Base-by-base conservation (phyloP, 2,329 filamentous ascomycete genomes). In the Diaporthe caulivora region DNA sequence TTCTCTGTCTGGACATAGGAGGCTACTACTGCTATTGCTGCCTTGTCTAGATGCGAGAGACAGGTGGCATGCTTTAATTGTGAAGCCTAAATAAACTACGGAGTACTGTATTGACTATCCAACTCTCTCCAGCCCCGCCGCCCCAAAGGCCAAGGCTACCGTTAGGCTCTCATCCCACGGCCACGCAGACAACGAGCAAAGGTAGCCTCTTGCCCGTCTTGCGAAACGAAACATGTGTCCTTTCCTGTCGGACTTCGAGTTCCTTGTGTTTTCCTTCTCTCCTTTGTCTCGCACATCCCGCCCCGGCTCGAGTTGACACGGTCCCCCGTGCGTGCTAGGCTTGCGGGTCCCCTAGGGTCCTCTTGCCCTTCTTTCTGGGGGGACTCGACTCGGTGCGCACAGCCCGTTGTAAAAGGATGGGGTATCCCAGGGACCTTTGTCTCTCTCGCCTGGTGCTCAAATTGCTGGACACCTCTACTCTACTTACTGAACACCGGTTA, bases 191-290 rank as follows among this genome's bases (percentile, higher is more conserved):
- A 54, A 11, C 26, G 18, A 54, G 51, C n/a, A 24, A 15, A 3
- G 11, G 44, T 49, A 49, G 44, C 51, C 29, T 57, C 29, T n/a
- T 34, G 54, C 54, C 17, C 34, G 9, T 5, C 18, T 18, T 5
- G 13, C 54, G 31, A 57, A 37, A 57, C 54, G 54, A 57, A 57
- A 57, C 54, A 57, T 31, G 31, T 57, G 54, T 31, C 54, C 54
- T 37, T 31, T 57, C 31, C 31, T 40, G 54, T 15, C 18, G 31
- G 21, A 5, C 34, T 10, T 37, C 54, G 31, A 17, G 15, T 55
- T 26, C 26, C 53, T 21, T 11, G 47, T 51, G 34, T 34, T 34
- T 34, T 34, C 9, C 10, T 11, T 53, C 24, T 26, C 34, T 24
- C 11, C 29, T 57, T 57, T 57, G 54, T 57, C 54, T 57, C 54